A percentile compares a stretch with the other conserved stretches of the same genome.
phyloP scores from a whole-genome alignment of 169 alveolate genomes.

The Miamiensis avidus region DNA sequence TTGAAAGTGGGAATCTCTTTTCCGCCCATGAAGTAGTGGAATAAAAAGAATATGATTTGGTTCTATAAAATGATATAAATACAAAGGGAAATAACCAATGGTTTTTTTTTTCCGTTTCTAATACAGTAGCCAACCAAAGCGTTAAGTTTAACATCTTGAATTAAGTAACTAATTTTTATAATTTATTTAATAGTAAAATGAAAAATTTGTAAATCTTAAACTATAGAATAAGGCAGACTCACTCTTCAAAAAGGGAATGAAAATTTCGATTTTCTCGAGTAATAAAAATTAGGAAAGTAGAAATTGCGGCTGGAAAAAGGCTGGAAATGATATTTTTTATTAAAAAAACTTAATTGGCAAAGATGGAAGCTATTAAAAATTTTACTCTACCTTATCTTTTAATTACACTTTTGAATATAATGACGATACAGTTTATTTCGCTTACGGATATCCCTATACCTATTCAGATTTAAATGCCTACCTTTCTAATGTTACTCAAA shows the following conservation, averaged over 20 bases:
- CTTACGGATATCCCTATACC: conserved; percentile 85
- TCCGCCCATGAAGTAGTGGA: background rate
- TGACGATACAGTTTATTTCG: conserved; percentile 79
- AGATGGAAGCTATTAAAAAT: conserved; percentile 34
- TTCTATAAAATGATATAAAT: background rate
- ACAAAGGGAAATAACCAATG: background rate
- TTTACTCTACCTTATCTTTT: conserved; percentile 78
- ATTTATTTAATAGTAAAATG: conserved; percentile 69
- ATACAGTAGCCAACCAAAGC: background rate
- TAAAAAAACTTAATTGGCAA: conserved; percentile 46
- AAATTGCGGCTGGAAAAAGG: conserved; percentile 63
- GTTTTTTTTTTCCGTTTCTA: background rate
- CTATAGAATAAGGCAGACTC: conserved; percentile 28
- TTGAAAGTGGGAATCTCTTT: background rate
- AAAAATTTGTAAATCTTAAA: conserved; percentile 64
- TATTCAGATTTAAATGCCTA: conserved; percentile 66
- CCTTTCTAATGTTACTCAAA: conserved; percentile 7
- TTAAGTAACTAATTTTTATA: conserved; percentile 27
- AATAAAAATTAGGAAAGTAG: conserved; percentile 21
- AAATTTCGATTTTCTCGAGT: conserved; percentile 51
- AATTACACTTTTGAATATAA: conserved; percentile 63
- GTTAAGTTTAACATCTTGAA: conserved; percentile 38
- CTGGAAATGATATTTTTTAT: conserved; percentile 54
- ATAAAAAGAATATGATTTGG: background rate
- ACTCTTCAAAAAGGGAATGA: conserved; percentile 84